A percentile compares a stretch with the other conserved stretches of the same genome.
These are phyloP conservation scores for Metschnikowia chrysomelidarum DNA, from an alignment of 805 yeast genomes.

Conservation along the genomic window DNA sequence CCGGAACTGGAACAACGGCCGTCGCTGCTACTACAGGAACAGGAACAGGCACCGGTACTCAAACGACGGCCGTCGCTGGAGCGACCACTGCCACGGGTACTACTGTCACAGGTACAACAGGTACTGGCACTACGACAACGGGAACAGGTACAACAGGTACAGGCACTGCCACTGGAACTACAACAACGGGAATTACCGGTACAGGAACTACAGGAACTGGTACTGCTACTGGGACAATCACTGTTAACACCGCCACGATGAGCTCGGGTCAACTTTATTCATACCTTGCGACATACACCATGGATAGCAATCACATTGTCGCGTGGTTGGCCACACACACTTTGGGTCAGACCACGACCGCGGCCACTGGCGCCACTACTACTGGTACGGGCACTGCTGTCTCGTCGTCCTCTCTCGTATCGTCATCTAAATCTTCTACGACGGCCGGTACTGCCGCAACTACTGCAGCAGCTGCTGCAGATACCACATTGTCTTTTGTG, in stretches of 20 bases:
- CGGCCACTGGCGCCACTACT: conserved; percentile 15
- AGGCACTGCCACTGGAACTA: conserved; percentile 16
- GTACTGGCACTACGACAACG: conserved; percentile 4
- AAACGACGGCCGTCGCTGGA: conserved; percentile 14
- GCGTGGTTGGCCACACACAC: conserved; percentile 21
- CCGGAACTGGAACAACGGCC: conserved; percentile 18
- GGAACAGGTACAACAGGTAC: conserved; percentile 17
- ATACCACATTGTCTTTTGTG: conserved; percentile 24
- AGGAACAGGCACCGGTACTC: conserved; percentile 16
- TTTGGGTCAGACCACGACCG: conserved; percentile 4
- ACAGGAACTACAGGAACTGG: conserved; percentile 12
- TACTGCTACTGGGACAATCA: conserved; percentile 13
- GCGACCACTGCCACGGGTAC: conserved; percentile 17
- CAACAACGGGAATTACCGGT: conserved; percentile 12
- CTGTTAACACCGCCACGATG: conserved; percentile 18
- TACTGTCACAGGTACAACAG: conserved; percentile 15
- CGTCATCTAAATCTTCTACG: too few species aligned
- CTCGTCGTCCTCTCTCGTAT: too few species aligned
- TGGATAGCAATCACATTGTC: conserved; percentile 17
- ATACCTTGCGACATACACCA: conserved; percentile 14
- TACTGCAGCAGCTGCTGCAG: conserved; percentile 6
- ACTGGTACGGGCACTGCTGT: background rate
- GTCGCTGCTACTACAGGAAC: conserved; percentile 20
- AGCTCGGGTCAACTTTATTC: conserved; percentile 15
- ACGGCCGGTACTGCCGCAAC: conserved; percentile 1